Percentiles rank a stretch among this genome's conserved stretches.
phyloP scores from a whole-genome alignment of 495 filamentous ascomycete species.

The Letharia columbiana region DNA sequence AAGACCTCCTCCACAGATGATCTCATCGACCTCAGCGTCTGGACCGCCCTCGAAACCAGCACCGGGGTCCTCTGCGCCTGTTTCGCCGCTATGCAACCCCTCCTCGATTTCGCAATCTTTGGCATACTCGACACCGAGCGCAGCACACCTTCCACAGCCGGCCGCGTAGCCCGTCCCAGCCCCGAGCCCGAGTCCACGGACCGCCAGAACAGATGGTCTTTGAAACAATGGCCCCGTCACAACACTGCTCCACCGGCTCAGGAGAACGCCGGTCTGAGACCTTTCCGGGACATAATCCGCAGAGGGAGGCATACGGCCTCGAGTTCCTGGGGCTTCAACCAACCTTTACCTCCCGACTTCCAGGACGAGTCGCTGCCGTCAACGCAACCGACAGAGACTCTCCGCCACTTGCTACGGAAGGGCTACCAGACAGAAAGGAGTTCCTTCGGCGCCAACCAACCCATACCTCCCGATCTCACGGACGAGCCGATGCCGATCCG shows the following conservation, averaged over 20 bases:
- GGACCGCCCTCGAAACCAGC: slow-evolving; percentile 37
- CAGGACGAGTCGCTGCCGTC: neutral
- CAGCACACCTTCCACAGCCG: neutral
- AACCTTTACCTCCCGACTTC: slow-evolving; percentile 1
- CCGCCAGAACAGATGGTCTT: neutral
- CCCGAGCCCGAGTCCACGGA: neutral
- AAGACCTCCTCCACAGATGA: slow-evolving; percentile 2
- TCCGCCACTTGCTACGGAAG: neutral
- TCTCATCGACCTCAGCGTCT: slow-evolving; percentile 28
- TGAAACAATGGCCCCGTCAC: neutral
- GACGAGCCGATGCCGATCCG: neutral
- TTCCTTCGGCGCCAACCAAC: neutral
- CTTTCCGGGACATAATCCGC: neutral
- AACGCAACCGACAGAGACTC: neutral
- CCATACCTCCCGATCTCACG: neutral
- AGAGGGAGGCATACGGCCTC: neutral
- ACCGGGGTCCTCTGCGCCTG: slow-evolving; percentile 38
- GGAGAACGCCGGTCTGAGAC: neutral
- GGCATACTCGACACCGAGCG: neutral
- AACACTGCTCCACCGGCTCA: neutral
- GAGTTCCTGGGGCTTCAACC: slow-evolving; percentile 7
- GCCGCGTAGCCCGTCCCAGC: neutral
- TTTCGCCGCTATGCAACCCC: slow-evolving; percentile 33
- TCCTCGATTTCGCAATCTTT: slow-evolving; percentile 3
- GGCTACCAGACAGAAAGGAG: neutral